Evolutionary conservation across 2,329 filamentous ascomycete genomes (phyloP).

Genomic region (Exserohilum turcica): DNA sequence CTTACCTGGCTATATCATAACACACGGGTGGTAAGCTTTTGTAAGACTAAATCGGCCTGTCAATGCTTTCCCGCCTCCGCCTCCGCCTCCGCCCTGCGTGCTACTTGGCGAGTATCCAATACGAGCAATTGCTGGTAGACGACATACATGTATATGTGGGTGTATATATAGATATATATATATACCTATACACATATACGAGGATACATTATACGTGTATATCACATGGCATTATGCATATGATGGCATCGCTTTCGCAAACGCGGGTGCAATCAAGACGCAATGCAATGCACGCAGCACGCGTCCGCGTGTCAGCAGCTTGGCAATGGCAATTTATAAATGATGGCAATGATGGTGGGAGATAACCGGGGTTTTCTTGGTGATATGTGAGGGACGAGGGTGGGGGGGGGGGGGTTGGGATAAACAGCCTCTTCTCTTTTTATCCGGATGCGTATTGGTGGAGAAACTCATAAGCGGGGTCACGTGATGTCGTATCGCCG

Average conservation of each 20-base stretch:
- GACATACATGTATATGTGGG: no score
- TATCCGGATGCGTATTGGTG: slow-evolving; percentile 23
- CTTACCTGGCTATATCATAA: slow-evolving; percentile 16
- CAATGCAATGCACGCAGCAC: neutral
- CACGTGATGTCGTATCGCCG: slow-evolving; percentile 22
- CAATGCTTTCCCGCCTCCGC: neutral
- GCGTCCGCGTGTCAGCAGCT: no score
- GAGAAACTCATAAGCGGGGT: slow-evolving; percentile 10
- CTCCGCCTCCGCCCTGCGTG: no score
- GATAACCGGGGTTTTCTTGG: slow-evolving; percentile 2
- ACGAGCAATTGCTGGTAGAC: neutral
- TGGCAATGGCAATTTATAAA: no score
- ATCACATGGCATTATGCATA: no score
- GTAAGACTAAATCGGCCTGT: neutral
- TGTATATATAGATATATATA: neutral
- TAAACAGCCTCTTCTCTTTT: slow-evolving; percentile 12
- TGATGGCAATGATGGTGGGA: no score
- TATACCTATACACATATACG: no score
- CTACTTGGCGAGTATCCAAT: no score
- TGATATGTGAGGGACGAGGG: neutral
- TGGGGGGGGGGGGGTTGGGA: neutral
- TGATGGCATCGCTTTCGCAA: no score
- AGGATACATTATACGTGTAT: no score
- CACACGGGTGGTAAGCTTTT: slow-evolving; percentile 14
- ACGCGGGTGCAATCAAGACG: neutral